phyloP scores from a whole-genome alignment of 1,139 yeast genomes.

The Hyphopichia burtonii region DNA sequence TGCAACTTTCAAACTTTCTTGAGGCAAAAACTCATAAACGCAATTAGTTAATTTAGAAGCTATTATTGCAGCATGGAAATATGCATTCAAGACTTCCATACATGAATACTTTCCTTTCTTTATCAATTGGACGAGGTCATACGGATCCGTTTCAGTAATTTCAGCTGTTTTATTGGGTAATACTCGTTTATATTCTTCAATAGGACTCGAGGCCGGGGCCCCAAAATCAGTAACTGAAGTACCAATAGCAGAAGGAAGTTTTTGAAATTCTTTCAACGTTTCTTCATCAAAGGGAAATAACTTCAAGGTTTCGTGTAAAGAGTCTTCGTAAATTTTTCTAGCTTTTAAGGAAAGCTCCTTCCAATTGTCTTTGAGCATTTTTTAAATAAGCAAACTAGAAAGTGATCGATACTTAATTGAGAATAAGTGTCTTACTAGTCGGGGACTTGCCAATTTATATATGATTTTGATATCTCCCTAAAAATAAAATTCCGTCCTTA shows the following conservation, averaged over 20 bases:
- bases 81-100: constrained; percentile 29
- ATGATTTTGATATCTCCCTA: too few relatives aligned
- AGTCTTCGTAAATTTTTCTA: constrained; percentile 11
- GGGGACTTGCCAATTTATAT: too few relatives aligned
- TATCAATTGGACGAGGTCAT: constrained; percentile 12
- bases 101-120: constrained; percentile 14
- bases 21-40: constrained; percentile 18
- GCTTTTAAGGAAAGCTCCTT: constrained; percentile 15
- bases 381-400: too few relatives aligned
- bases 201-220: constrained; percentile 18
- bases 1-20: constrained; percentile 17
- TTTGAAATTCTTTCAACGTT: constrained; percentile 10
- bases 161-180: constrained; percentile 12
- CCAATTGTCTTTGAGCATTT: constrained; percentile 19
- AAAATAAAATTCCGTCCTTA: too few relatives aligned
- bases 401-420: too few relatives aligned
- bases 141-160: constrained; percentile 17
- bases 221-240: constrained; percentile 19
- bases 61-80: constrained; percentile 21
- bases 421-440: too few relatives aligned
- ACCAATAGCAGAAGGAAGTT: constrained; percentile 21
- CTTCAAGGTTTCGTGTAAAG: constrained; percentile 15
- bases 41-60: constrained; percentile 23
- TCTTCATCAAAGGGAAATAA: constrained; percentile 19
- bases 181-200: constrained; percentile 12